Conservation (phyloP, 1,284 basidiomycete genomes). For the Wallemia ichthyophaga region DNA sequence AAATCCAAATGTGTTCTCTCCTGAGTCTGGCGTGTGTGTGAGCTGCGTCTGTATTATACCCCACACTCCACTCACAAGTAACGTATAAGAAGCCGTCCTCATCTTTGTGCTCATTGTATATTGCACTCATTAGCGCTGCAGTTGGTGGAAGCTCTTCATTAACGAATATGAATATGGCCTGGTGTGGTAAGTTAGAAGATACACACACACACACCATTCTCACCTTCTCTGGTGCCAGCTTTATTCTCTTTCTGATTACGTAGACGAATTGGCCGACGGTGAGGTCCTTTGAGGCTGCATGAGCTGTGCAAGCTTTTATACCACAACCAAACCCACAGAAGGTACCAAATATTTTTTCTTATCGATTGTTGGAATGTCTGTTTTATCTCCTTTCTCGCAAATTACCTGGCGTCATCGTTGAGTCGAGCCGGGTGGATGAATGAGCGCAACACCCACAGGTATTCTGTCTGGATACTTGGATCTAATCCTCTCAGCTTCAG, state of each 20-base stretch:
- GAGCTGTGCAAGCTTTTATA: slow-evolving; percentile 6
- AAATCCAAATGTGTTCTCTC: slow-evolving; percentile 71
- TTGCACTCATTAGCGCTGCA: slow-evolving; percentile 90
- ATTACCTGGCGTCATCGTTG: slow-evolving; percentile 39
- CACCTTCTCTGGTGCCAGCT: slow-evolving; percentile 82
- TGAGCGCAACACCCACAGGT: slow-evolving; percentile 8
- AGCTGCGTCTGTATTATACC: neutral
- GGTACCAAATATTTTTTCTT: slow-evolving; percentile 99
- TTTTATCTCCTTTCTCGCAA: slow-evolving; percentile 97
- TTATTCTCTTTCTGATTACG: slow-evolving; percentile 98
- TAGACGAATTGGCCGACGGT: slow-evolving; percentile 99
- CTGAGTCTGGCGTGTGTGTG: slow-evolving; percentile 37
- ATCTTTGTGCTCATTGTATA: slow-evolving; percentile 99
- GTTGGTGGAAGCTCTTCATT: slow-evolving; percentile 95
- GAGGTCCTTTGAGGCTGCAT: slow-evolving; percentile 36
- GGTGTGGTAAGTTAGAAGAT: neutral
- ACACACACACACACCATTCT: neutral
- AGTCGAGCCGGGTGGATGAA: neutral
- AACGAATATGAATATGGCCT: slow-evolving; percentile 91
- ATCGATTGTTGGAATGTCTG: slow-evolving; percentile 96
- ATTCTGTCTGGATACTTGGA: slow-evolving; percentile 15
- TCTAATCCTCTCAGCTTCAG: slow-evolving; percentile 14
- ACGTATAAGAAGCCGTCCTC: slow-evolving; percentile 91
- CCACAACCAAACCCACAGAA: slow-evolving; percentile 26
- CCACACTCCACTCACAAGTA: neutral